Evolutionary conservation across 495 filamentous ascomycete genomes (phyloP), one percentile per base, ranked within the genome.

Genomic region (Aspergillus bridgeri): DNA sequence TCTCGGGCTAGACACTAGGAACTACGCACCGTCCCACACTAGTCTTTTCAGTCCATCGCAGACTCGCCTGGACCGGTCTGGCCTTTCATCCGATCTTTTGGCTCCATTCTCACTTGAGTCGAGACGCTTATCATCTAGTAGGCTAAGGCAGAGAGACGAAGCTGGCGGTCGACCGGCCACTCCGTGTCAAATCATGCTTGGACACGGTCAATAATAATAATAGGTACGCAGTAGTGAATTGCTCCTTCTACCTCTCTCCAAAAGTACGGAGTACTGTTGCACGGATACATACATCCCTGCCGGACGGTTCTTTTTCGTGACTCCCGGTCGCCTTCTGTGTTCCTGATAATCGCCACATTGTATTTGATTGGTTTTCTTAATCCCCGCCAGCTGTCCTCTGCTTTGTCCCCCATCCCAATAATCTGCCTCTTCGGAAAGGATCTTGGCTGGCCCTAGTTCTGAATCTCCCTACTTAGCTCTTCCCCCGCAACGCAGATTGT

Each of bases 51-150:
- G 59, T 20, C 45, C 18, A 21, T 47, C 1, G 42, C 2, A 55
- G 53, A 48, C 52, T 25, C 24, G 60, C 54, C 61, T 58, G n/a
- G 56, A 45, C 50, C 49, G 45, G 64, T 60, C 61, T 67, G 59
- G 62, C 56, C 56, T 61, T n/a, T 17, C n/a, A 8, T 18, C 33
- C 33, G 13, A 38, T 38, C 33, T 29, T 3, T 27, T n/a, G n/a
- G n/a, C n/a, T n/a, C n/a, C n/a, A n/a, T n/a, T n/a, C n/a, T n/a
- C n/a, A n/a, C n/a, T n/a, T n/a, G n/a, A n/a, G n/a, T n/a, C n/a
- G 25, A 27, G 25, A 27, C 25, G 7, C 25, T 27, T 27, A 27
- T 27, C 25, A 27, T 27, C 25, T 7, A 27, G 3, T 27, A 27
- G 25, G 25, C 25, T 27, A 27, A 7, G 3, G 3, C 25, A 27